Conservation (phyloP, 2,329 filamentous ascomycete genomes). For the Aspergillus amoenus region DNA sequence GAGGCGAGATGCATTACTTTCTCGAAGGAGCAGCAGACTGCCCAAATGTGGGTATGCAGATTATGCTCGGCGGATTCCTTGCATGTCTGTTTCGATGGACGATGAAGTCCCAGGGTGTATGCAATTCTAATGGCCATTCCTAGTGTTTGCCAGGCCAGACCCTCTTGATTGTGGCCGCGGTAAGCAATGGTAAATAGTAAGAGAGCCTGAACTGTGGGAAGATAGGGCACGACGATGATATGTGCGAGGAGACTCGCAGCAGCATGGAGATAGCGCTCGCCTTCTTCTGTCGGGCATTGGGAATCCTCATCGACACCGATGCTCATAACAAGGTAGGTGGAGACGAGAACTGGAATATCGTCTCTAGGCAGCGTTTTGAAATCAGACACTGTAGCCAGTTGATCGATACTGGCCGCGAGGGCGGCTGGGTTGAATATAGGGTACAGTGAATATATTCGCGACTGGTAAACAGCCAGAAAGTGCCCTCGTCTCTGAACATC, state of each 20-base stretch:
- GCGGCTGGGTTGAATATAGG: conserved; percentile 1
- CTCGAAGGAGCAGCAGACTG: conserved; percentile 15
- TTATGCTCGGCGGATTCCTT: not conserved
- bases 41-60: conserved; percentile 10
- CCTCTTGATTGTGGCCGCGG: conserved; percentile 14
- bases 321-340: conserved; percentile 13
- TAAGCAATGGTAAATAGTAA: conserved; percentile 13
- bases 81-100: not conserved
- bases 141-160: conserved; percentile 16
- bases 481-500: not conserved
- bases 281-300: conserved; percentile 10
- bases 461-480: conserved; percentile 1
- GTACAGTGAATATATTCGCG: conserved; percentile 14
- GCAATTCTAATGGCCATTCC: conserved; percentile 17
- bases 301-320: conserved; percentile 13
- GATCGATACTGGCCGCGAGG: not conserved
- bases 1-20: conserved; percentile 16
- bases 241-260: conserved; percentile 13
- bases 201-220: conserved; percentile 14
- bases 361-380: not conserved
- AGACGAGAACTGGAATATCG: not conserved
- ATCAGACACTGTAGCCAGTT: not conserved
- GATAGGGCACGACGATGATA: conserved; percentile 14
- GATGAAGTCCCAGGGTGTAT: conserved; percentile 15
- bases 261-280: conserved; percentile 13